Evolutionary conservation across 495 filamentous ascomycete species (phyloP), one percentile per base, ranked within the genome.

Genomic region (Cercophora sp.): DNA sequence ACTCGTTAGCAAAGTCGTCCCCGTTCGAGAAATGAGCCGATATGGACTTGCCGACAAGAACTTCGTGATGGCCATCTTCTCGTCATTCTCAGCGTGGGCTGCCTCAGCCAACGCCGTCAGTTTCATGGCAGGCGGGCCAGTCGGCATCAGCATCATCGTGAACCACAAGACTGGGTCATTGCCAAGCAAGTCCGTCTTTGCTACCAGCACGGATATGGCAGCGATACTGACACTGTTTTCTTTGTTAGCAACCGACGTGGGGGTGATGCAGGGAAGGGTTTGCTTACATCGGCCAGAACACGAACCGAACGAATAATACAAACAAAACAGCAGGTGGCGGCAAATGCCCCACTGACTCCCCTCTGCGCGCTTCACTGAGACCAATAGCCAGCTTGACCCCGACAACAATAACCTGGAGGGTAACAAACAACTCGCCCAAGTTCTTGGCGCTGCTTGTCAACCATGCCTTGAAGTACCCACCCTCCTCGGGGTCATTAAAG

Each of bases 101-200:
- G 88, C 72, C 52, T 88, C 84, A 5, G 83, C 76, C 37, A 88
- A 65, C 5, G 81, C 76, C 10, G 79, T 78, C 16, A 87, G 65
- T 40, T 82, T 83, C 76, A 88, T 78, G 0, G 85, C 83, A 3
- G 84, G 80, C 10, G 85, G 85, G 0, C 87, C 85, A 2, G 77
- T 76, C 0, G 87, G 84, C 80, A 88, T 88, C 19, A 88, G 58
- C 85, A 88, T 88, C 76, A 88, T 78, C 4, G 69, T 69, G 61
- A 88, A 89, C 81, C 82, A 89, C 10, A 89, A 63, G 23, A 89
- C 79, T 0, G 86, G 85, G 61, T 90, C 86, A 9, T 71, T 48
- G 15, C 70, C 62, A 3, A 89, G 64, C 10, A 83, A 22, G 16
- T 59, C 51, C 1, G 84, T 88, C 46, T 76, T 74, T 15, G 66